phyloP scores from a whole-genome alignment of 257 asterid genomes.

The Nicotiana tabacum region DNA sequence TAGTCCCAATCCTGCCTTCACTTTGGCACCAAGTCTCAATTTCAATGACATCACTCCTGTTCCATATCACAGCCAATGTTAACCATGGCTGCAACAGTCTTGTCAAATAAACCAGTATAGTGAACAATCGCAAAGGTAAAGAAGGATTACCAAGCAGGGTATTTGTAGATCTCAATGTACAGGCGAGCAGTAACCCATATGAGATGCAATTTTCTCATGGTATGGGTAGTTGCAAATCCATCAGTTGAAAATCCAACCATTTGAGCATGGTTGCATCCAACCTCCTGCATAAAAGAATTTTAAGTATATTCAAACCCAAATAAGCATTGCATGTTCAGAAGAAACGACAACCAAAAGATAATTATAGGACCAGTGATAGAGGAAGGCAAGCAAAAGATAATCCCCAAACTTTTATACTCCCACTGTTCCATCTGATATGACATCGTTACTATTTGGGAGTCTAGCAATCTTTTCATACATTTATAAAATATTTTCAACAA shows the following conservation, averaged over 20 bases:
- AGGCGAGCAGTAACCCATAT: conserved; percentile 98
- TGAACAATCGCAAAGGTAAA: not conserved
- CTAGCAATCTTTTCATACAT: too few species aligned
- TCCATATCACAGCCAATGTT: not conserved
- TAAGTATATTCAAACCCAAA: not conserved
- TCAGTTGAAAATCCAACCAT: conserved; percentile 89
- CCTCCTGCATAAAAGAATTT: conserved; percentile 54
- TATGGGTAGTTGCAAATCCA: conserved; percentile 84
- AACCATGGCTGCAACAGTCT: not conserved
- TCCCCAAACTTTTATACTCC: not conserved
- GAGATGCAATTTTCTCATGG: conserved; percentile 83
- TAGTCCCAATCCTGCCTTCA: conserved; percentile 83
- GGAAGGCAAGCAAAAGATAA: not conserved
- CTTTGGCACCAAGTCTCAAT: conserved; percentile 99
- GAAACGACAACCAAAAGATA: not conserved
- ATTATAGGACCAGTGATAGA: not conserved
- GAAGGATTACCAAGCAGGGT: conserved; percentile 80
- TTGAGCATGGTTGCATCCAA: conserved; percentile 96
- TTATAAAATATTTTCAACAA: too few species aligned
- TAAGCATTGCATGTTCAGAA: not conserved
- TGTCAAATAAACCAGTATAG: not conserved
- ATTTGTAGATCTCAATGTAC: conserved; percentile 93
- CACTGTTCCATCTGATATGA: not conserved
- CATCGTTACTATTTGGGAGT: too few species aligned
- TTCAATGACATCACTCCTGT: conserved; percentile 93